A percentile compares a stretch with the other conserved stretches of the same genome.
Conservation (phyloP, 148 eudicot species). For the Heliamphora exappendiculata region DNA sequence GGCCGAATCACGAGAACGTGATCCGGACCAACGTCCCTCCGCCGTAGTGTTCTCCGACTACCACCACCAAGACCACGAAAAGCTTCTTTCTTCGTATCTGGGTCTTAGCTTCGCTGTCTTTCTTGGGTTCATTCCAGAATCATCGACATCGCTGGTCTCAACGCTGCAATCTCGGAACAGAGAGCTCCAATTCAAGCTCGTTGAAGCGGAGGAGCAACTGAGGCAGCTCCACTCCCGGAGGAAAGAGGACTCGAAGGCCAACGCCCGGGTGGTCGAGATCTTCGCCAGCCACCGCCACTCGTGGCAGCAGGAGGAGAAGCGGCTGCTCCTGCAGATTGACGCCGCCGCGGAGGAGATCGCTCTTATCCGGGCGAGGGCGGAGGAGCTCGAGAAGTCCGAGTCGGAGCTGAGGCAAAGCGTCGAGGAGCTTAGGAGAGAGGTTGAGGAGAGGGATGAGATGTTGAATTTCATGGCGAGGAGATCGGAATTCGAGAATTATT, state of each 20-base stretch:
- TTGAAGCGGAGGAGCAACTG: constrained; percentile 61
- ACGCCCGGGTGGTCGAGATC: constrained; percentile 92
- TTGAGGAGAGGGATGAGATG: constrained; percentile 82
- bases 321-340: constrained; percentile 65
- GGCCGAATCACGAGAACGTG: too few relatives aligned
- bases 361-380: constrained; percentile 34
- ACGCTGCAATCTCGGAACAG: constrained; percentile 45
- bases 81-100: constrained; percentile 43
- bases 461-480: constrained; percentile 58
- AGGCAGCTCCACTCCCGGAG: constrained; percentile 53
- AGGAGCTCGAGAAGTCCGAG: constrained; percentile 46
- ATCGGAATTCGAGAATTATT: constrained; percentile 19
- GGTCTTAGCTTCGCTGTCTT: constrained; percentile 72
- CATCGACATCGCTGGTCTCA: constrained; percentile 33
- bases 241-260: constrained; percentile 91
- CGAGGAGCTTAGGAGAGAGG: too few relatives aligned
- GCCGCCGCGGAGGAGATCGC: constrained; percentile 60
- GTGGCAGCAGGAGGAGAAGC: constrained; percentile 85
- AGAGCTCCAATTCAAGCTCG: constrained; percentile 33
- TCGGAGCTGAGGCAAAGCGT: constrained; percentile 33
- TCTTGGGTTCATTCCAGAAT: constrained; percentile 42
- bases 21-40: not conserved
- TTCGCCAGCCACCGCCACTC: constrained; percentile 82
- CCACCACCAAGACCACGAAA: constrained; percentile 12
- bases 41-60: not conserved